These are phyloP conservation scores for Pseudonectria buxi DNA, from an alignment of 2,329 filamentous ascomycete genomes.

Conservation along the genomic window DNA sequence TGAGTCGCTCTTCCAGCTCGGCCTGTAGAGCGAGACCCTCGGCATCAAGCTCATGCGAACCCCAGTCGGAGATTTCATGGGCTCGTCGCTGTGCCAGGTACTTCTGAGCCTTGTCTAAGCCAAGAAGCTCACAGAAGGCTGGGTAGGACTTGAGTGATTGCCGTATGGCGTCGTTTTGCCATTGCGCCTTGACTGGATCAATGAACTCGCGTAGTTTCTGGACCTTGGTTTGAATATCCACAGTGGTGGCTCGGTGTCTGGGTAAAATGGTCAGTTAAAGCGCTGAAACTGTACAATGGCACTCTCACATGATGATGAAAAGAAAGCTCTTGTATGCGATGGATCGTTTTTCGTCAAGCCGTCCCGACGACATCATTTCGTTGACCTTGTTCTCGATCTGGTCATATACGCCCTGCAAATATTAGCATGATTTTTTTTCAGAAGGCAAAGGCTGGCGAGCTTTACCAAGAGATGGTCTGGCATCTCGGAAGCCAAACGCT, in stretches of 20 bases:
- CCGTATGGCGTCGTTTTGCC: constrained; percentile 66
- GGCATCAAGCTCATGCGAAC: constrained; percentile 64
- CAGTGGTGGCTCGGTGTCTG: constrained; percentile 71
- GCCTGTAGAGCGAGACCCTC: constrained; percentile 74
- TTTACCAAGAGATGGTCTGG: constrained; percentile 76
- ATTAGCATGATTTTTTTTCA: constrained; percentile 13
- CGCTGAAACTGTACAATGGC: too few relatives aligned
- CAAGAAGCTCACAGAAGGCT: constrained; percentile 73
- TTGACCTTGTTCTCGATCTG: constrained; percentile 77
- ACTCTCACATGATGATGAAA: constrained; percentile 75
- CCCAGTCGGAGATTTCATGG: constrained; percentile 76
- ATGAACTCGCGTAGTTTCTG: constrained; percentile 70
- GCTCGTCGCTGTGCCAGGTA: constrained; percentile 71
- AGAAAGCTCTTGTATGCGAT: constrained; percentile 85
- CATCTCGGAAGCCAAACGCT: constrained; percentile 83
- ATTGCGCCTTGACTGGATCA: constrained; percentile 71
- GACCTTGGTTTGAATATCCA: constrained; percentile 66
- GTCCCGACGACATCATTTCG: constrained; percentile 66
- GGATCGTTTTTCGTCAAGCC: constrained; percentile 73
- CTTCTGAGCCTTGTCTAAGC: constrained; percentile 69
- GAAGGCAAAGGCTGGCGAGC: background rate
- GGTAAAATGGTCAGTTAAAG: constrained; percentile 7
- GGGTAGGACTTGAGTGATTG: constrained; percentile 65
- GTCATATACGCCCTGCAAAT: constrained; percentile 66
- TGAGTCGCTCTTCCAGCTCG: constrained; percentile 68